A percentile compares a stretch with the other conserved stretches of the same genome.
Evolutionary conservation across 441 rosid species (phyloP).

Genomic region (Flueggea neowawraea): DNA sequence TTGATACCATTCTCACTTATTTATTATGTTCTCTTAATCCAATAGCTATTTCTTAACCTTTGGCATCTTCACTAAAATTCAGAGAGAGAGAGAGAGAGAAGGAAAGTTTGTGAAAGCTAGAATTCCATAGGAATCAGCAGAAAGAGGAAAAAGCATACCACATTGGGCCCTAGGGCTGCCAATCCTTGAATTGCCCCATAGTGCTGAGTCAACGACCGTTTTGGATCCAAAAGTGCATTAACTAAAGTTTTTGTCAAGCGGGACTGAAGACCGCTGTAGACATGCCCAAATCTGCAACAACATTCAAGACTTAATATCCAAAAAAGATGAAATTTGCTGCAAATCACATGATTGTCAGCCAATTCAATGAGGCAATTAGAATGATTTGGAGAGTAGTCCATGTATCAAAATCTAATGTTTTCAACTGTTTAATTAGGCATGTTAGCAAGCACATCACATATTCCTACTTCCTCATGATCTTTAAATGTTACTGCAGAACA

Average conservation of each 20-base stretch:
- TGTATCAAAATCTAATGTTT: too few relatives aligned
- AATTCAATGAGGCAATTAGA: too few relatives aligned
- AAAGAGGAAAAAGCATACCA: slow-evolving; percentile 71
- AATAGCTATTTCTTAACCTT: neutral
- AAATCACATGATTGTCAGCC: too few relatives aligned
- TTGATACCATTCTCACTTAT: neutral
- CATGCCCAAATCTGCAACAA: slow-evolving; percentile 71
- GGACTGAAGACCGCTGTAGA: slow-evolving; percentile 77
- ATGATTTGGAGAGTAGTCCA: too few relatives aligned
- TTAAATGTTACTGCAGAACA: too few relatives aligned
- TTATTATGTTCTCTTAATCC: neutral
- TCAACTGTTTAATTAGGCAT: too few relatives aligned
- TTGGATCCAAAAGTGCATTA: slow-evolving; percentile 83
- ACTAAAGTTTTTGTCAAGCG: slow-evolving; percentile 87
- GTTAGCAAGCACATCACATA: too few relatives aligned
- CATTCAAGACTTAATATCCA: slow-evolving; percentile 17
- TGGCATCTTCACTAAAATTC: neutral
- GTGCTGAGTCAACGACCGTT: slow-evolving; percentile 81
- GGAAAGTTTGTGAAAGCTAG: too few relatives aligned
- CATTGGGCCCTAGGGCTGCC: slow-evolving; percentile 82
- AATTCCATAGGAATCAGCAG: too few relatives aligned
- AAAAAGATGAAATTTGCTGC: neutral
- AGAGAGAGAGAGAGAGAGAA: slow-evolving; percentile 4
- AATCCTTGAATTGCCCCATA: slow-evolving; percentile 97
- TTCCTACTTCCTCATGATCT: too few relatives aligned